These are phyloP conservation scores for Raffaelea ambrosiae DNA, from an alignment of 2,329 filamentous ascomycete genomes.

Conservation along the genomic window DNA sequence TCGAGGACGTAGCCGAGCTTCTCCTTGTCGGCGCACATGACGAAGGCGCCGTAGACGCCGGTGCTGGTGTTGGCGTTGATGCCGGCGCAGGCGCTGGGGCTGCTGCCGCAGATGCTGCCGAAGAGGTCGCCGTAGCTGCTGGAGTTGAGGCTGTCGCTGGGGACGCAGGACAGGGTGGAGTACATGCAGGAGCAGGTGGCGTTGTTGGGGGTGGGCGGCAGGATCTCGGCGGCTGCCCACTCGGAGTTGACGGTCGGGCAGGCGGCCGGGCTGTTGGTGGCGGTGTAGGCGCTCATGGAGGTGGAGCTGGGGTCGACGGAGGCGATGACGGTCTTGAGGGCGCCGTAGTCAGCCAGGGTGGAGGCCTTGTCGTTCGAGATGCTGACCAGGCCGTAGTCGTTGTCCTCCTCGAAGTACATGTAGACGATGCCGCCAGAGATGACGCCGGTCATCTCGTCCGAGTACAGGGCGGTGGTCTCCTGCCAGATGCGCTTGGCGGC, in stretches of 20 bases:
- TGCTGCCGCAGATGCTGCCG: slow-evolving; percentile 58
- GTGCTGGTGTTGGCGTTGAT: slow-evolving; percentile 59
- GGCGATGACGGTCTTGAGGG: slow-evolving; percentile 61
- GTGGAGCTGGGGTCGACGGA: slow-evolving; percentile 59
- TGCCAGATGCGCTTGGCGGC: slow-evolving; percentile 67
- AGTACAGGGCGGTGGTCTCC: slow-evolving; percentile 77
- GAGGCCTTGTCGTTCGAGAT: slow-evolving; percentile 47
- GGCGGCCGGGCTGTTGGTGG: slow-evolving; percentile 59
- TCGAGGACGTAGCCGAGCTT: slow-evolving; percentile 69
- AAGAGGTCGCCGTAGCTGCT: slow-evolving; percentile 63
- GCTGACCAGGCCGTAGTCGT: slow-evolving; percentile 76
- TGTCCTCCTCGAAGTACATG: slow-evolving; percentile 91
- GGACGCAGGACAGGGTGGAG: slow-evolving; percentile 61
- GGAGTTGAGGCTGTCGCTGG: slow-evolving; percentile 46
- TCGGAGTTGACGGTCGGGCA: slow-evolving; percentile 59
- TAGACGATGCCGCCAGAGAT: slow-evolving; percentile 98
- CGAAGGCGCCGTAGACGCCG: slow-evolving; percentile 67
- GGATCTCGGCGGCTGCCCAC: slow-evolving; percentile 63
- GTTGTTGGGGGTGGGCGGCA: slow-evolving; percentile 76
- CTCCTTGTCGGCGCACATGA: slow-evolving; percentile 63
- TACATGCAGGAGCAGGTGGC: slow-evolving; percentile 82
- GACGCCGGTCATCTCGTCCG: slow-evolving; percentile 69
- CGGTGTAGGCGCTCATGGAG: slow-evolving; percentile 58
- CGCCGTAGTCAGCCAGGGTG: slow-evolving; percentile 66
- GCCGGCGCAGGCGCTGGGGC: slow-evolving; percentile 51